phyloP scores from a whole-genome alignment of 1,284 basidiomycete genomes.

The Ganoderma lucidum region DNA sequence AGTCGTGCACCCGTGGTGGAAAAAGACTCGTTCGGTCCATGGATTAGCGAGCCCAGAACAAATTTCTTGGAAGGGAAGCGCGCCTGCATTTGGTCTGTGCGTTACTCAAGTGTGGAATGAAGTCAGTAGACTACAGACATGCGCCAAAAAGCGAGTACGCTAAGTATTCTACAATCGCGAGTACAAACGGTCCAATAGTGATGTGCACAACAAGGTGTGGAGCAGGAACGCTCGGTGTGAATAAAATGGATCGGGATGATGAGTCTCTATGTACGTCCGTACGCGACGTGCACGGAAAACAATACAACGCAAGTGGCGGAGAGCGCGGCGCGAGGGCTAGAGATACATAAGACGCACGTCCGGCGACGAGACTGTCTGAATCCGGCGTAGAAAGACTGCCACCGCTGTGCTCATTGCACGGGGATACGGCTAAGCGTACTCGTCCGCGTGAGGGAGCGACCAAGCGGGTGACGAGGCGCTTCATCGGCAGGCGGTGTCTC shows the following conservation, averaged over 20 bases:
- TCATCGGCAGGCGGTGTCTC: conserved; percentile 19
- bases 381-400: too few relatives aligned
- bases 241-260: background rate
- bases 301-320: conserved; percentile 2
- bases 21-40: too few relatives aligned
- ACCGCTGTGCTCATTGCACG: conserved; percentile 11
- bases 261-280: background rate
- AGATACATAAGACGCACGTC: background rate
- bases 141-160: background rate
- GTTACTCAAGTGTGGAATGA: background rate
- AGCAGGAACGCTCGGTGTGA: background rate
- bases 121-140: background rate
- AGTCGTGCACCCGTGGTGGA: too few relatives aligned
- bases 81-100: too few relatives aligned
- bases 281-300: conserved; percentile 3
- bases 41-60: too few relatives aligned
- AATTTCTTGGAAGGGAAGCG: too few relatives aligned
- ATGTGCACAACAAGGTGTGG: background rate
- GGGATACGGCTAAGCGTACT: conserved; percentile 22
- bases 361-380: background rate
- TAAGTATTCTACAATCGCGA: background rate
- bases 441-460: conserved; percentile 23
- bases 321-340: background rate
- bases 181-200: background rate
- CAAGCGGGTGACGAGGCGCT: background rate